Base-by-base conservation (phyloP, 192 early-diverging fungal species). In the Coemansia sp. region DNA sequence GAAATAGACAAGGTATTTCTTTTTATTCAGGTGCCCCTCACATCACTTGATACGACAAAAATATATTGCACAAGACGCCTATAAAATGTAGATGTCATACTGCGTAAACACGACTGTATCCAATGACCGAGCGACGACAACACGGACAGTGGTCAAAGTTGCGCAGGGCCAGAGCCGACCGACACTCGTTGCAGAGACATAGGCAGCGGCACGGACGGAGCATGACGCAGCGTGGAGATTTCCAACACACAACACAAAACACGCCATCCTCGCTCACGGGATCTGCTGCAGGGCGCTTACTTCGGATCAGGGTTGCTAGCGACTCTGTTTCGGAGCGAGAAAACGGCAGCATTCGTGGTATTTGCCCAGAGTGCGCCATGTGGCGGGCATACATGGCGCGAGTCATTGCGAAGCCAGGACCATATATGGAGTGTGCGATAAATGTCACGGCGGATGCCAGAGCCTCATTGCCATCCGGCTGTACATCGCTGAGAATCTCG, bases 81-180 rank as follows among this genome's bases (percentile, higher is more conserved):
- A 34, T 6, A 8, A 36, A 36, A 36, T 22, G n/a, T 10, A 9
- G 24, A 29, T 29, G 7, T 60, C 64, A 84, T 8, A 84, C 82
- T 0, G 82, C 74, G 62, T 74, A 84, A 3, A 84, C 82, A 12
- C 77, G 76, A 44, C 82, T 84, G 50, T 76, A 84, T 5, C 77
- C 82, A 39, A 43, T 65, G 46, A 79, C 77, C 24, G 58, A 16
- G 24, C 77, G 64, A 24, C 82, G 76, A 50, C 82, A 84, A 47
- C 82, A 84, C 24, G 82, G 77, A 22, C 82, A 84, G 44, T 79
- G 82, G 60, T 73, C 82, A 74, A 84, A 84, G 39, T 57, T 70
- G 18, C 82, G 76, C n/a, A 70, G 71, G 0, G 69, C 82, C 63
- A 84, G 64, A 12, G 82, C 74, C 27, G 52, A 31, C 1, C 77